Conservation (phyloP, 2,329 filamentous ascomycete species). For the Hypoxylon sp. region DNA sequence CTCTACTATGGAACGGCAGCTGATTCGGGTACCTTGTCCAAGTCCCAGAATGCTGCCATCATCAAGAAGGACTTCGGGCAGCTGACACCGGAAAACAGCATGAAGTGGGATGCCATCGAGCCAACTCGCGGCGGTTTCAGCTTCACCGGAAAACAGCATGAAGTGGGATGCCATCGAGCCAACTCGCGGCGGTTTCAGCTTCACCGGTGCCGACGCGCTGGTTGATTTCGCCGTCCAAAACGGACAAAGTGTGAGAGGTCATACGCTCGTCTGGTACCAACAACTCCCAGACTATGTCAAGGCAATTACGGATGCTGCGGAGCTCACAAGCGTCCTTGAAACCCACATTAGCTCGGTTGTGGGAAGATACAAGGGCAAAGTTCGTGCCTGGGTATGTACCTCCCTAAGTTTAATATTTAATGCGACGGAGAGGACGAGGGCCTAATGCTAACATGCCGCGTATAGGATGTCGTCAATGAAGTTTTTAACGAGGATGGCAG, state of each 20-base stretch:
- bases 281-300: slow-evolving; percentile 59
- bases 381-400: slow-evolving; percentile 50
- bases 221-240: slow-evolving; percentile 52
- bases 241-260: slow-evolving; percentile 60
- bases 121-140: slow-evolving; percentile 62
- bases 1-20: slow-evolving; percentile 37
- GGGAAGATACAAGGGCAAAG: slow-evolving; percentile 68
- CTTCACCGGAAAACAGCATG: slow-evolving; percentile 60
- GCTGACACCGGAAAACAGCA: slow-evolving; percentile 52
- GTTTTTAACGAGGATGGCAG: slow-evolving; percentile 69
- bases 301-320: slow-evolving; percentile 37
- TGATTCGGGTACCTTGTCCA: slow-evolving; percentile 26
- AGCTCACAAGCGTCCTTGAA: slow-evolving; percentile 63
- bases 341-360: slow-evolving; percentile 68
- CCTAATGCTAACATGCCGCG: slow-evolving; percentile 44
- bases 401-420: slow-evolving; percentile 27
- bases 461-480: slow-evolving; percentile 69
- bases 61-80: slow-evolving; percentile 36
- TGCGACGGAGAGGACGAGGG: slow-evolving; percentile 53
- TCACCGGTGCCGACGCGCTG: slow-evolving; percentile 58
- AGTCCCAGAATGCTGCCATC: slow-evolving; percentile 24
- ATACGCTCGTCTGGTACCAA: slow-evolving; percentile 58
- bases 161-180: slow-evolving; percentile 68
- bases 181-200: slow-evolving; percentile 62
- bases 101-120: slow-evolving; percentile 66